These are phyloP conservation scores for Penicillium subrubescens DNA, from an alignment of 495 filamentous ascomycete species.

Conservation along the genomic window DNA sequence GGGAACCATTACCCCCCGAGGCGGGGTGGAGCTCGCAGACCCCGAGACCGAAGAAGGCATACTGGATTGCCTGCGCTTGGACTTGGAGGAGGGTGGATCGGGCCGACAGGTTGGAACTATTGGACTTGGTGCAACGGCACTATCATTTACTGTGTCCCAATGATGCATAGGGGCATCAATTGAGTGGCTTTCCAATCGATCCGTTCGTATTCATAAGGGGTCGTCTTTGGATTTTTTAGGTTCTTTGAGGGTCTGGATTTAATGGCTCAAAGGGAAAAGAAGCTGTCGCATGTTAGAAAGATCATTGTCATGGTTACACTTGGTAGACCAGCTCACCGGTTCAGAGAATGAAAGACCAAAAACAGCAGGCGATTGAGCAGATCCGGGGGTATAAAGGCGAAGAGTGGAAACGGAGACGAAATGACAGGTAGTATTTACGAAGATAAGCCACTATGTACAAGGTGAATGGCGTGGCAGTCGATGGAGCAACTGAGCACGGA, in stretches of 20 bases:
- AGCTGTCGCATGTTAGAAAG: conserved; percentile 8
- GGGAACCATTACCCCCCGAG: conserved; percentile 11
- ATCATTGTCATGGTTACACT: background rate
- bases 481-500: conserved; percentile 4
- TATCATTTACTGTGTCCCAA: conserved; percentile 29
- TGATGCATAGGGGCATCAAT: conserved; percentile 40
- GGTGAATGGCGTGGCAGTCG: conserved; percentile 6
- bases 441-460: conserved; percentile 27
- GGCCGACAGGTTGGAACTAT: conserved; percentile 44
- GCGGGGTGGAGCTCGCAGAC: conserved; percentile 7
- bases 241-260: background rate
- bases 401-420: conserved; percentile 3
- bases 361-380: background rate
- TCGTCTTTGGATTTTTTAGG: background rate
- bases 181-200: conserved; percentile 26
- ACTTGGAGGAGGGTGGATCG: conserved; percentile 26
- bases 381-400: conserved; percentile 11
- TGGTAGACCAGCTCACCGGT: conserved; percentile 19
- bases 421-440: conserved; percentile 25
- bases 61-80: conserved; percentile 30
- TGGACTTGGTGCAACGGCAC: conserved; percentile 45
- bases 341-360: background rate
- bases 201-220: conserved; percentile 18
- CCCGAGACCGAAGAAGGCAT: conserved; percentile 33
- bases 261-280: background rate